Conservation (phyloP, 140 eudicot species). For the Ambrosia hybrid region DNA sequence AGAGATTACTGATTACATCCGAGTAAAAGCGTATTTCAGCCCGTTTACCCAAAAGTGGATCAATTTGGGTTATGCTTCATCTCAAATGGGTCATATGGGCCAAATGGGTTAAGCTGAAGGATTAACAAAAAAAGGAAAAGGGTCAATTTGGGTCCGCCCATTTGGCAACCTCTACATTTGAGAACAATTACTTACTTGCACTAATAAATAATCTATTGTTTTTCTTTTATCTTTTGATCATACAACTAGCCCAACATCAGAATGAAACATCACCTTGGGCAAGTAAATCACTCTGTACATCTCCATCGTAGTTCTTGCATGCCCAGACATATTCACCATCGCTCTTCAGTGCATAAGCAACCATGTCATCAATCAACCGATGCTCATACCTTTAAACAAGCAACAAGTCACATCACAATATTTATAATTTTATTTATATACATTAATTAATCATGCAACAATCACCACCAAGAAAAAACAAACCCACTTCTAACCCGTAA, state of each 20-base stretch:
- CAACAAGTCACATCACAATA: not conserved
- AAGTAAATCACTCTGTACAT: conserved; percentile 94
- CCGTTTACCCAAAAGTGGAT: not conserved
- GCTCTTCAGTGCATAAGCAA: conserved; percentile 88
- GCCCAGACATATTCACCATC: conserved; percentile 99
- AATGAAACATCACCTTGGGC: conserved; percentile 73
- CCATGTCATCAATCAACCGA: conserved; percentile 98
- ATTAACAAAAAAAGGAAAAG: not conserved
- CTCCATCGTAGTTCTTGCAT: conserved; percentile 98
- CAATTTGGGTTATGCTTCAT: not conserved
- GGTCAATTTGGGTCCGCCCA: not conserved
- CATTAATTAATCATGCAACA: conserved; percentile 2
- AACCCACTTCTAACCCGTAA: conserved; percentile 14
- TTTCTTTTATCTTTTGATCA: not conserved
- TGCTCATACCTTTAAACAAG: conserved; percentile 80
- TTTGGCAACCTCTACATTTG: not conserved
- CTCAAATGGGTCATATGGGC: no score
- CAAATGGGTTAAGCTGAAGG: not conserved
- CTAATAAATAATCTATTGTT: conserved; percentile 2
- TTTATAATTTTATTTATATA: not conserved
- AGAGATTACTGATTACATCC: not conserved
- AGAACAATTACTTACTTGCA: not conserved
- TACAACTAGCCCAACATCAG: not conserved
- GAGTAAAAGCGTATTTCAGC: not conserved
- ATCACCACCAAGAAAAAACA: conserved; percentile 8